Evolutionary conservation across 2,329 filamentous ascomycete species (phyloP), one percentile per base, ranked within the genome.

Genomic region (Hypoxylon sp.): DNA sequence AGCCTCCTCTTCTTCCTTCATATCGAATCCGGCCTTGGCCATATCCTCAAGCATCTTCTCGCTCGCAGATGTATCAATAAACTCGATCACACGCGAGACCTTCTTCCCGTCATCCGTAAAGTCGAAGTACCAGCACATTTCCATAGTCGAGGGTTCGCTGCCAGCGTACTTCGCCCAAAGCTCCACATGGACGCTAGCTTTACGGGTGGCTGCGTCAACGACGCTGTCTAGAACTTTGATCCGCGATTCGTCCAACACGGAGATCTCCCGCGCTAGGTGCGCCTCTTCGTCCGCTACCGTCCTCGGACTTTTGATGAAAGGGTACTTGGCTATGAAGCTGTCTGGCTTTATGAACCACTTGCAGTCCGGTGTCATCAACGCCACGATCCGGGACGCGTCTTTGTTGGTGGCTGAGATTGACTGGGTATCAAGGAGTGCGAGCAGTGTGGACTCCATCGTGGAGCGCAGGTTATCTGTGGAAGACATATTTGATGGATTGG

Each of bases 61-160:
- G 20, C 60, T 57, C 3, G 35, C 27, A 1, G 56, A 37, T 2
- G 61, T 68, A 46, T 68, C 66, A 22, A 68, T 61, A 25, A 66
- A 62, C 42, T 66, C 48, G 27, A 61, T 20, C 30, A 63, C 60
- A 6, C 59, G 53, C 11, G 53, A 59, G 37, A 69, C 53, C 20
- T 44, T 58, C 22, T 31, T 63, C 30, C 62, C 66, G 37, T 61
- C 57, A 6, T 57, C 46, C 6, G 66, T 59, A 22, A 65, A 65
- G 11, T 68, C 46, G 4, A 65, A 31, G 17, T 54, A 61, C 61
- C 57, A 68, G 25, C 66, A 65, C 25, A 68, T 57, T 27, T 68
- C 66, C 37, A 68, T 25, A 3, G 44, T 42, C 3, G 57, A 30
- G n/a, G 25, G 42, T 51, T 68, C 50, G n/a, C 22, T 13, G 6